Conservation (phyloP, 2,329 filamentous ascomycete species). For the Xylariaceae sp. region DNA sequence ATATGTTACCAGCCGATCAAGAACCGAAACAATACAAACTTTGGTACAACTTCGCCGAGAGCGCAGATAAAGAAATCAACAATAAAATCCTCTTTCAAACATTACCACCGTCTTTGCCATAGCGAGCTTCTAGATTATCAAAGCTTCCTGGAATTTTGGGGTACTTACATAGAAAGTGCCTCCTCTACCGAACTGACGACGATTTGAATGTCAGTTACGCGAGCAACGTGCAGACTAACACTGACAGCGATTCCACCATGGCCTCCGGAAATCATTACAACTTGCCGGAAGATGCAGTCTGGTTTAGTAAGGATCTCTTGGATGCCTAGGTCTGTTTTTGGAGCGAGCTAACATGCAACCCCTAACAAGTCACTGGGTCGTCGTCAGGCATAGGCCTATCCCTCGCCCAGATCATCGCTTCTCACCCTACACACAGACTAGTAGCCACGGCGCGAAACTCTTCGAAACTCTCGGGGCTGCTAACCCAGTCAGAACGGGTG, state of each 20-base stretch:
- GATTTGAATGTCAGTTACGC: too few species aligned
- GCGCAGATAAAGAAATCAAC: too few species aligned
- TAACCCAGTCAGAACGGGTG: conserved; percentile 9
- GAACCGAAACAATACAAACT: too few species aligned
- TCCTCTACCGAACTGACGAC: too few species aligned
- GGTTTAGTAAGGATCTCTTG: conserved; percentile 24
- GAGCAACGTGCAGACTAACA: too few species aligned
- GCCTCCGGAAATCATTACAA: conserved; percentile 15
- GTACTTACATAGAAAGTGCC: too few species aligned
- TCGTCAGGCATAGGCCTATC: conserved; percentile 55
- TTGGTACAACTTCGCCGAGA: too few species aligned
- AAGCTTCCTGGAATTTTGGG: too few species aligned
- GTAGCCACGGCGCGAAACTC: conserved; percentile 52
- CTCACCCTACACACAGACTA: conserved; percentile 48
- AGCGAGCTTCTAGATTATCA: too few species aligned
- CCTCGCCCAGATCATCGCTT: conserved; percentile 48
- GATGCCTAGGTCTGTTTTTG: neutral
- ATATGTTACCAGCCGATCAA: too few species aligned
- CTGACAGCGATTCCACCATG: conserved; percentile 2
- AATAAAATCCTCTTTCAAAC: too few species aligned
- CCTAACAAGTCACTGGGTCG: conserved; percentile 54
- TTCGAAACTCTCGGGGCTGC: conserved; percentile 6
- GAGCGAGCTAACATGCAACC: conserved; percentile 23
- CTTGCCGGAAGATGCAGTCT: conserved; percentile 28
- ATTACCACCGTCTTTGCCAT: too few species aligned